Evolutionary conservation across 306 rosid genomes (phyloP).

Genomic region (Quercus dentata): DNA sequence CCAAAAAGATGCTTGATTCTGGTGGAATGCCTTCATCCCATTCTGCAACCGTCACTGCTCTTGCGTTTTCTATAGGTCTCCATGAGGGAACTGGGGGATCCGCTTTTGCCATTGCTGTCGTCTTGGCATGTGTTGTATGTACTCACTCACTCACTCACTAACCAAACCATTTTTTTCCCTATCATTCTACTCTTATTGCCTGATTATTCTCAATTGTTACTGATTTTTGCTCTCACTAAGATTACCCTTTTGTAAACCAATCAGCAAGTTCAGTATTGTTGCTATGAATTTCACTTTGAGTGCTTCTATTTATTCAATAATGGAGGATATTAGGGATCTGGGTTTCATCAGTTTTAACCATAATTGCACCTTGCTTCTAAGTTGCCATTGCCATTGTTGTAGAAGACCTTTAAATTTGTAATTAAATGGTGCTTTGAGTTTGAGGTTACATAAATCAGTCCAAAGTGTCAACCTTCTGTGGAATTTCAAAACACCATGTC

Average conservation of each 20-base stretch:
- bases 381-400: background rate
- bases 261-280: background rate
- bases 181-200: background rate
- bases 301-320: conserved; percentile 8
- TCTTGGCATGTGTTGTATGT: conserved; percentile 80
- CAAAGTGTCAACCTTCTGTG: background rate
- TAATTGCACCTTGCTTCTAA: background rate
- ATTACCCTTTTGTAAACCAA: background rate
- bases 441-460: background rate
- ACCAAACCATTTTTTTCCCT: background rate
- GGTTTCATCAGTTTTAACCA: background rate
- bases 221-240: background rate
- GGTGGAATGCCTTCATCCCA: conserved; percentile 97
- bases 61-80: conserved; percentile 63
- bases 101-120: conserved; percentile 69
- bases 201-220: background rate
- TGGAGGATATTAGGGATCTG: background rate
- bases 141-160: background rate
- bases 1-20: conserved; percentile 78
- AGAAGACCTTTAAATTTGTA: background rate
- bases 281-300: background rate
- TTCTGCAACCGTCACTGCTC: conserved; percentile 80
- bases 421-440: background rate
- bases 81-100: conserved; percentile 76
- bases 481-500: background rate